A percentile compares a stretch with the other conserved stretches of the same genome.
These are phyloP conservation scores for Candida oleophila DNA, from an alignment of 805 yeast species.

Conservation along the genomic window DNA sequence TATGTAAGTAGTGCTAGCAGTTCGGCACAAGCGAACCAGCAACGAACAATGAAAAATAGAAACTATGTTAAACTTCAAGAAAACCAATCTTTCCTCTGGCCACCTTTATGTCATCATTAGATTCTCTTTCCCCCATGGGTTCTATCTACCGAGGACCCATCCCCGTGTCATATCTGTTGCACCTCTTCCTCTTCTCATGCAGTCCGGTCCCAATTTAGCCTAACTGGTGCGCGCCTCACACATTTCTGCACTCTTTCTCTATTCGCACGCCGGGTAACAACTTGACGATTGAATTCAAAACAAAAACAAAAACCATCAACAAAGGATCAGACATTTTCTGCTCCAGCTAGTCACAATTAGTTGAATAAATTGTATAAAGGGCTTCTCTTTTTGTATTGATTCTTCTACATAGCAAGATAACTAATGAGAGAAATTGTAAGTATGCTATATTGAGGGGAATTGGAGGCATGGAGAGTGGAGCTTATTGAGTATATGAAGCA, in stretches of 20 bases:
- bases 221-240: neutral
- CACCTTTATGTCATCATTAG: too few relatives aligned
- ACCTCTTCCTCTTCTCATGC: neutral
- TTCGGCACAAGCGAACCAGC: too few relatives aligned
- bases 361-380: neutral
- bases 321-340: constrained; percentile 5
- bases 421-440: constrained; percentile 11
- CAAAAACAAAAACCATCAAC: constrained; percentile 7
- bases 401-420: neutral
- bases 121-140: too few relatives aligned
- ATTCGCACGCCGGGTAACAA: constrained; percentile 4
- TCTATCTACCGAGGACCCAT: neutral
- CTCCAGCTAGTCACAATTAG: neutral
- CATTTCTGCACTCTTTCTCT: neutral
- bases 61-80: too few relatives aligned
- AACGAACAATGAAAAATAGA: too few relatives aligned
- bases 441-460: constrained; percentile 15
- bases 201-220: neutral
- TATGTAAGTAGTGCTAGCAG: too few relatives aligned
- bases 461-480: too few relatives aligned
- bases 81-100: too few relatives aligned
- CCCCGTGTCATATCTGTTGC: too few relatives aligned
- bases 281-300: constrained; percentile 7
- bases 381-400: neutral
- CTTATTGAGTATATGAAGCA: too few relatives aligned